Conservation (phyloP, 345 rosid genomes). For the Litchi chinensis region DNA sequence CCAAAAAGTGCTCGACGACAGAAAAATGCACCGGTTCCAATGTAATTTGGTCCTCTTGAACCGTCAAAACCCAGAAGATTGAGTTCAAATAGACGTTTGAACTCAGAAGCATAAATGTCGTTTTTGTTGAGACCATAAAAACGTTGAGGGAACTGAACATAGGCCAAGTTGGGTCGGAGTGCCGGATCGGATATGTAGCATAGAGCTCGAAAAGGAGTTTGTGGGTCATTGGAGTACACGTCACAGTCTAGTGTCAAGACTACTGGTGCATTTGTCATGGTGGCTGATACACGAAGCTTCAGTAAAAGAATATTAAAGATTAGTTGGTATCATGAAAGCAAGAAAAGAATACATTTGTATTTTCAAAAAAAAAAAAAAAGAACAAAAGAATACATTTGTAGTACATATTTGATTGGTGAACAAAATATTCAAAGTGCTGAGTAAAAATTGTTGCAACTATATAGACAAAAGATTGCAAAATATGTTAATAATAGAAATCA, state of each 20-base stretch:
- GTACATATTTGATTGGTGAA: too few species aligned
- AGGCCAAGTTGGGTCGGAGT: conserved; percentile 31
- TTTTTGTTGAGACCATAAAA: conserved; percentile 49
- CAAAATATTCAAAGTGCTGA: neutral
- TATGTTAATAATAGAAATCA: too few species aligned
- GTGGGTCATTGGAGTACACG: conserved; percentile 74
- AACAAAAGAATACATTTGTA: too few species aligned
- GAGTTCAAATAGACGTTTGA: conserved; percentile 39
- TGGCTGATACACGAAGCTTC: conserved; percentile 74
- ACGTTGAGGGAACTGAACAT: conserved; percentile 72
- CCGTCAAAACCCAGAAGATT: conserved; percentile 60
- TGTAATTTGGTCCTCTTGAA: conserved; percentile 39
- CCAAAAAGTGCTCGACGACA: conserved; percentile 60
- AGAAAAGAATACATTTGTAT: too few species aligned
- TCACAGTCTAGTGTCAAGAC: conserved; percentile 80
- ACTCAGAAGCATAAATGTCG: conserved; percentile 57
- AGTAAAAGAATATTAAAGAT: neutral
- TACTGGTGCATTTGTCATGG: conserved; percentile 68
- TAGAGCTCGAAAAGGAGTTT: conserved; percentile 44
- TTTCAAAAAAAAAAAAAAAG: conserved; percentile 20
- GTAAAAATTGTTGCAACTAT: too few species aligned
- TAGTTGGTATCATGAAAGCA: too few species aligned
- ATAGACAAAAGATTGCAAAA: too few species aligned
- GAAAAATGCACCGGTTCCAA: conserved; percentile 75
- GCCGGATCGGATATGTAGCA: conserved; percentile 59